Conservation (phyloP, 148 eudicot species). For the Vaccinium darrowii region DNA sequence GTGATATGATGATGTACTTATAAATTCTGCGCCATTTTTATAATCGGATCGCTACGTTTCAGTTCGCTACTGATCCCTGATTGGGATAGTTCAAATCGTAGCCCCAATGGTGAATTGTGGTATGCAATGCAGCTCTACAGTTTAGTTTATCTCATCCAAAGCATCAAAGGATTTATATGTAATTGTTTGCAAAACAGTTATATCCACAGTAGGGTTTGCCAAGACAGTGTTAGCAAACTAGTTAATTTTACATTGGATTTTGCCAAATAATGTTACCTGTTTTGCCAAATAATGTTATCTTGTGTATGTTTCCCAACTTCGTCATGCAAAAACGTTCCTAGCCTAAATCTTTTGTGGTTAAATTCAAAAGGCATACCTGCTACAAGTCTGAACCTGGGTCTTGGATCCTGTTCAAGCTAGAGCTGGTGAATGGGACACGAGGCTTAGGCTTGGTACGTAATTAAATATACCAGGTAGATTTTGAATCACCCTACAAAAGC, state of each 20-base stretch:
- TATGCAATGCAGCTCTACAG: not conserved
- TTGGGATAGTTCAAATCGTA: no score
- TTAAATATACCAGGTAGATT: no score
- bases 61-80: no score
- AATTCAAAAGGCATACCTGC: not conserved
- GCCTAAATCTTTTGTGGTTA: not conserved
- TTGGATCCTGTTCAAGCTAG: not conserved
- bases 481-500: not conserved
- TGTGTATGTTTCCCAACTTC: not conserved
- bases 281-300: not conserved
- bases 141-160: not conserved
- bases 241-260: no score
- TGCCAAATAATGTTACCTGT: not conserved
- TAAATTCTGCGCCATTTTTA: no score
- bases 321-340: not conserved
- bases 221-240: not conserved
- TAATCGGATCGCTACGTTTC: no score
- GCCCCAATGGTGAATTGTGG: no score
- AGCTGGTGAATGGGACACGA: not conserved
- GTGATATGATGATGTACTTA: no score
- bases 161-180: no score
- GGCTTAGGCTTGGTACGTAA: no score
- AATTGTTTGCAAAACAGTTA: not conserved
- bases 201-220: not conserved
- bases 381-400: not conserved